Evolutionary conservation across 2,329 filamentous ascomycete genomes (phyloP), one percentile per base, ranked within the genome.

Genomic region (Exophiala sp.): DNA sequence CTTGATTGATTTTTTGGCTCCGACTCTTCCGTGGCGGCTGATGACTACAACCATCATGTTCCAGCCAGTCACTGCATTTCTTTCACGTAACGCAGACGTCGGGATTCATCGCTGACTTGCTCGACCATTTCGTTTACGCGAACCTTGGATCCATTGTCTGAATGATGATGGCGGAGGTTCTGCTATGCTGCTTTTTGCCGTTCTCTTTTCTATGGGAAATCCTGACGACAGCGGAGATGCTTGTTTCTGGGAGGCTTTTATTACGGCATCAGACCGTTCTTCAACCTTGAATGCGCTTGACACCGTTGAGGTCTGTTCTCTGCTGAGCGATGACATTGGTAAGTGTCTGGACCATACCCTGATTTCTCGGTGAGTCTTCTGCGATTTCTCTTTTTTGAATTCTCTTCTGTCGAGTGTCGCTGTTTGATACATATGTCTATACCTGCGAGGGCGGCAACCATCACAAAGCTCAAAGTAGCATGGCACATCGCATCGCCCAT

Each of bases 41-140:
- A 27, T 55, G 52, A 55, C 53, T 52, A 52, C 53, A 56, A 45
- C 22, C 43, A 34, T 23, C 29, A 42, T 30, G 23, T 42, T 8
- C 18, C 27, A 16, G 22, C 53, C 53, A 56, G 46, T 56, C 53
- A 39, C 19, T 39, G 32, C 23, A 53, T 56, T 56, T 56, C 53
- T 56, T 50, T 56, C 47, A 37, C 47, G 50, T 56, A 56, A 56
- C 38, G 11, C 29, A 32, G 11, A 27, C 24, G 24, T 27, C 24
- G 24, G 10, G n/a, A n/a, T n/a, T n/a, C n/a, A n/a, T 10, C 34
- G 9, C 18, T 16, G 7, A 16, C 27, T 30, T 11, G 24, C 30
- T 14, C n/a, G n/a, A n/a, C n/a, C 24, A 27, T 21, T 23, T 44
- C 14, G 16, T 43, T 32, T 30, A 4, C 16, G 14, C 24, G 10